phyloP scores from a whole-genome alignment of 2,329 filamentous ascomycete genomes.

The Phialocephala sp. region DNA sequence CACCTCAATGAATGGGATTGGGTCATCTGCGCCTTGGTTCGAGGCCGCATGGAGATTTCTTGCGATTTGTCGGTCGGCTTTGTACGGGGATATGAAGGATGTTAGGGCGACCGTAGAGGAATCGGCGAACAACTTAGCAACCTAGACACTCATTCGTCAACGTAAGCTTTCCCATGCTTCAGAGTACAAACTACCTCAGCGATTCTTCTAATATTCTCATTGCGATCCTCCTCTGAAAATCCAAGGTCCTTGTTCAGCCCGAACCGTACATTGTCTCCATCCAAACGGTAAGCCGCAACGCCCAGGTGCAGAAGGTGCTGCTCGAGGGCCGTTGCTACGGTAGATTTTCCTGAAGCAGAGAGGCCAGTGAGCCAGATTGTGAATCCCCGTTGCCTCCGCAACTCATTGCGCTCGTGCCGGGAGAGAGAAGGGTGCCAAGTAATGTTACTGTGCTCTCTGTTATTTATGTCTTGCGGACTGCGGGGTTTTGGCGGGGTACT shows the following conservation, averaged over 20 bases:
- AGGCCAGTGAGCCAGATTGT: slow-evolving; percentile 99
- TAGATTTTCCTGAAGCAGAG: slow-evolving; percentile 95
- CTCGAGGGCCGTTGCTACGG: slow-evolving; percentile 94
- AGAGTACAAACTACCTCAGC: slow-evolving; percentile 64
- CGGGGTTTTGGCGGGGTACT: slow-evolving; percentile 39
- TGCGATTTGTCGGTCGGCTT: slow-evolving; percentile 81
- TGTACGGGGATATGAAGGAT: slow-evolving; percentile 96
- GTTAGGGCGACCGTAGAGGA: slow-evolving; percentile 86
- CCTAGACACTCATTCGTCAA: slow-evolving; percentile 50
- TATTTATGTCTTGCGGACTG: slow-evolving; percentile 22
- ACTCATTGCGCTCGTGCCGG: slow-evolving; percentile 74
- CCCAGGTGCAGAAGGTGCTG: slow-evolving; percentile 91
- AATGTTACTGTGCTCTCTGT: slow-evolving; percentile 70
- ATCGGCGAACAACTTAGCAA: slow-evolving; percentile 96
- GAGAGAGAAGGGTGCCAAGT: slow-evolving; percentile 84
- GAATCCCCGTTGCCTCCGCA: slow-evolving; percentile 84
- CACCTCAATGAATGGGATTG: slow-evolving; percentile 90
- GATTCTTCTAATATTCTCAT: slow-evolving; percentile 97
- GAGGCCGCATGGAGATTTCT: slow-evolving; percentile 76
- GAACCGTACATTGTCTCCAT: slow-evolving; percentile 98
- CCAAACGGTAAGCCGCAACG: slow-evolving; percentile 86
- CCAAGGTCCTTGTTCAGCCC: slow-evolving; percentile 97
- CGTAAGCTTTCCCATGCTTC: neutral
- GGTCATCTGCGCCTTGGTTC: slow-evolving; percentile 57
- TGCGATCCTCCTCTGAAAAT: slow-evolving; percentile 90